Evolutionary conservation across 163 green algal genomes (phyloP), one percentile per base, ranked within the genome.

Genomic region (Chlorella variabilis): DNA sequence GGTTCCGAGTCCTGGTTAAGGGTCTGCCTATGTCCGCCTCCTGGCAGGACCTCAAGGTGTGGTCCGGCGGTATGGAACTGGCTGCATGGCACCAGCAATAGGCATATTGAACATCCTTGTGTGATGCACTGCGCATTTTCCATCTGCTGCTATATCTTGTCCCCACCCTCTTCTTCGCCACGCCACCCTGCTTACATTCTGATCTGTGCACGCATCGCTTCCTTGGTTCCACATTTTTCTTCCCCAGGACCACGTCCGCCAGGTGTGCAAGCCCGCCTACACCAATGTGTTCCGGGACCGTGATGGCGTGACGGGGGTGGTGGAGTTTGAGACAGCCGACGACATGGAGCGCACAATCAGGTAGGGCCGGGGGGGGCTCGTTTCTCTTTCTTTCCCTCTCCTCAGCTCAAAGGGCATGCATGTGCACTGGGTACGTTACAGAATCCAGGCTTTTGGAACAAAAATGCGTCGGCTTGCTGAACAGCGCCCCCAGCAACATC

Each of bases 1-100:
- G 76, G 36, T 96, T 89, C 83, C 77, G 93, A 3, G 90, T 96
- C 0, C 75, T 94, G 0, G 92, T 98, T 25, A 93, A 94, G 75
- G 90, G 89, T 38, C 91, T 98, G 49, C 95, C 95, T 25, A 81
- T 86, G 9, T 92, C 88, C 3, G 94, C 94, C 41, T 95, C 87
- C 81, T 98, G 95, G 95, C 95, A 98, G 83, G 95, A 98, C 83
- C 86, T 98, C 11, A 98, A 98, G 91, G 45, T 54, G 45, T 15
- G 45, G 45, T 15, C 11, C 11, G 45, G 45, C n/a, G n/a, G n/a
- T n/a, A n/a, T n/a, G n/a, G n/a, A n/a, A n/a, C n/a, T n/a, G n/a
- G n/a, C n/a, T n/a, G n/a, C n/a, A n/a, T n/a, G n/a, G n/a, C n/a
- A n/a, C n/a, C n/a, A n/a, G n/a, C n/a, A n/a, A n/a, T n/a, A n/a